These are phyloP conservation scores for Neoarthrinium moseri DNA, from an alignment of 2,329 filamentous ascomycete species.

Conservation along the genomic window DNA sequence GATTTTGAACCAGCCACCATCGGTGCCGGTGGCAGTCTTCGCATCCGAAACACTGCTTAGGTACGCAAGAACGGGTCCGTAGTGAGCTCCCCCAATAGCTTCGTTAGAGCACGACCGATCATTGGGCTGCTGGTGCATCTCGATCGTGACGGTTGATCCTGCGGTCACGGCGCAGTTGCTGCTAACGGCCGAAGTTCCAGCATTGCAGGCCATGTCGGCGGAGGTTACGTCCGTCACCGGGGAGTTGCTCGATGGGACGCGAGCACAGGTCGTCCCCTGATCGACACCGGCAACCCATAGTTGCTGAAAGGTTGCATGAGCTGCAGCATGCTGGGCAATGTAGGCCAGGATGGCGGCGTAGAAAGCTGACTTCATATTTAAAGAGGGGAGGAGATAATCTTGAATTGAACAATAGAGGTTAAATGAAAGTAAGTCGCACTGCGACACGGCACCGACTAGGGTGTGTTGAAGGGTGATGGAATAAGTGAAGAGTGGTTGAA, in stretches of 20 bases:
- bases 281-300: constrained; percentile 46
- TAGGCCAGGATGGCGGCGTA: constrained; percentile 27
- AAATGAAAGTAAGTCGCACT: constrained; percentile 1
- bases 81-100: constrained; percentile 54
- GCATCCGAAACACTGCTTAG: constrained; percentile 49
- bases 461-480: no score
- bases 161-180: constrained; percentile 32
- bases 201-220: constrained; percentile 41
- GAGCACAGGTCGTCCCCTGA: constrained; percentile 22
- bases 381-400: no score
- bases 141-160: constrained; percentile 24
- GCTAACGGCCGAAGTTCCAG: constrained; percentile 26
- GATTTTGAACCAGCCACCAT: constrained; percentile 50
- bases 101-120: constrained; percentile 44
- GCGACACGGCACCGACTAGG: no score
- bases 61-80: constrained; percentile 52
- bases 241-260: constrained; percentile 34
- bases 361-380: constrained; percentile 30
- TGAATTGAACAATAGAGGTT: no score
- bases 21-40: constrained; percentile 38
- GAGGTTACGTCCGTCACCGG: constrained; percentile 37
- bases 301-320: constrained; percentile 51
- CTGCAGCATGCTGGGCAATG: constrained; percentile 33
- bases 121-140: constrained; percentile 39
- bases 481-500: no score